These are phyloP conservation scores for Senna tora DNA, from an alignment of 306 rosid species.

Conservation along the genomic window DNA sequence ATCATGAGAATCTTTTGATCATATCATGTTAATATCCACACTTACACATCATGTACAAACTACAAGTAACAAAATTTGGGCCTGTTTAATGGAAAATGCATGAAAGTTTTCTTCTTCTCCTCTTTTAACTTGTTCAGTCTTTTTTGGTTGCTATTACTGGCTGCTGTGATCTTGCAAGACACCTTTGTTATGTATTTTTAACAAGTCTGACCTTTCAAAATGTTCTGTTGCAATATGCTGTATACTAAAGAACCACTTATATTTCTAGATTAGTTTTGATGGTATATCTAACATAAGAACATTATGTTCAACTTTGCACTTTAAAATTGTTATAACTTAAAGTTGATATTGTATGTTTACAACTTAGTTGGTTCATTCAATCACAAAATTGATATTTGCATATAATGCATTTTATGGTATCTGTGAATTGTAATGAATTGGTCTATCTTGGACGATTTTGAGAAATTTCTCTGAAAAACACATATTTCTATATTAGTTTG, in stretches of 20 bases:
- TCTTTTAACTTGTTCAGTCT: neutral
- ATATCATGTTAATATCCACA: neutral
- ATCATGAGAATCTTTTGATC: conserved; percentile 6
- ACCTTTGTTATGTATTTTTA: conserved; percentile 9
- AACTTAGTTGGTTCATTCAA: neutral
- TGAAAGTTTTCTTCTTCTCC: neutral
- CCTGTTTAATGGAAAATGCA: conserved; percentile 20
- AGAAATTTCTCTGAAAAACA: neutral
- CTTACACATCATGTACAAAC: no score
- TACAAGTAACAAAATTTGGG: neutral
- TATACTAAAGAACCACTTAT: neutral
- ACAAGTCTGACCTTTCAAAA: neutral
- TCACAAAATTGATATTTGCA: neutral
- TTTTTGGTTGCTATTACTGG: neutral
- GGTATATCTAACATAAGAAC: neutral
- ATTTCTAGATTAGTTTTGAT: conserved; percentile 12
- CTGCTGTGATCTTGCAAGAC: neutral
- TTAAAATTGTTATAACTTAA: neutral
- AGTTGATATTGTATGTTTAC: neutral
- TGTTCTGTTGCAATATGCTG: neutral
- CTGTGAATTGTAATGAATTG: neutral
- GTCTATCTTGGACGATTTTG: neutral
- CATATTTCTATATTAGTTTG: neutral
- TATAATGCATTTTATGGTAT: neutral
- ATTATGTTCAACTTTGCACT: conserved; percentile 5